A percentile compares a stretch with the other conserved stretches of the same genome.
Conservation (phyloP, 495 filamentous ascomycete species). For the Acidomyces sp. region DNA sequence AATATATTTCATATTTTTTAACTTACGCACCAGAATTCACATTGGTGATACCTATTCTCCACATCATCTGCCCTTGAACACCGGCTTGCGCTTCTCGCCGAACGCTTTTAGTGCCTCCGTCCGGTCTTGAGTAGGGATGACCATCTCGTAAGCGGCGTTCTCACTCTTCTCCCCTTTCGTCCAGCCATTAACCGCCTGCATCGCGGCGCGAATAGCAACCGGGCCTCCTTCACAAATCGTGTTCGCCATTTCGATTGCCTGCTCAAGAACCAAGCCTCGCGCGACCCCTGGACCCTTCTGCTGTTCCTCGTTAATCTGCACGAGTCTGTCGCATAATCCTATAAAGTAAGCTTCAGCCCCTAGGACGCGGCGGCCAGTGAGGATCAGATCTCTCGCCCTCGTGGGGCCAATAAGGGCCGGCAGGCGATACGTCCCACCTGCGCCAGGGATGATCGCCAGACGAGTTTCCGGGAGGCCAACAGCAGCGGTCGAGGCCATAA, state of each 20-base stretch:
- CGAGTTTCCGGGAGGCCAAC: slow-evolving; percentile 84
- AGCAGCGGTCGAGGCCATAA: slow-evolving; percentile 57
- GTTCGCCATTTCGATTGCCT: slow-evolving; percentile 61
- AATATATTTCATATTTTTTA: too few species aligned
- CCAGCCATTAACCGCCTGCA: slow-evolving; percentile 54
- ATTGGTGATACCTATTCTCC: too few species aligned
- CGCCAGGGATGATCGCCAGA: slow-evolving; percentile 86
- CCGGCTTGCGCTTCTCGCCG: slow-evolving; percentile 77
- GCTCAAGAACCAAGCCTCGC: slow-evolving; percentile 50
- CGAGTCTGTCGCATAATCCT: slow-evolving; percentile 70
- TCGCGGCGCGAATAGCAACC: slow-evolving; percentile 57
- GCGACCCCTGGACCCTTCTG: slow-evolving; percentile 36
- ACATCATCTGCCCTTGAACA: slow-evolving; percentile 50
- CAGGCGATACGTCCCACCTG: slow-evolving; percentile 80
- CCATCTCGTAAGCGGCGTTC: slow-evolving; percentile 63
- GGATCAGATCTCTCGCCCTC: slow-evolving; percentile 67
- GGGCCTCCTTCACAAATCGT: slow-evolving; percentile 84
- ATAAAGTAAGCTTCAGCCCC: slow-evolving; percentile 72
- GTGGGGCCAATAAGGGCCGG: slow-evolving; percentile 59
- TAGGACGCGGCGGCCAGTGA: slow-evolving; percentile 70
- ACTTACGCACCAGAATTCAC: too few species aligned
- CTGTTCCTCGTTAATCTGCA: slow-evolving; percentile 45
- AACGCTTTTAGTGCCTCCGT: slow-evolving; percentile 79
- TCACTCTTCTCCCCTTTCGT: slow-evolving; percentile 51
- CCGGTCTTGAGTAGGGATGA: slow-evolving; percentile 71